A percentile compares a stretch with the other conserved stretches of the same genome.
Evolutionary conservation across 2,329 filamentous ascomycete species (phyloP).

Genomic region (Rutstroemia sp.): DNA sequence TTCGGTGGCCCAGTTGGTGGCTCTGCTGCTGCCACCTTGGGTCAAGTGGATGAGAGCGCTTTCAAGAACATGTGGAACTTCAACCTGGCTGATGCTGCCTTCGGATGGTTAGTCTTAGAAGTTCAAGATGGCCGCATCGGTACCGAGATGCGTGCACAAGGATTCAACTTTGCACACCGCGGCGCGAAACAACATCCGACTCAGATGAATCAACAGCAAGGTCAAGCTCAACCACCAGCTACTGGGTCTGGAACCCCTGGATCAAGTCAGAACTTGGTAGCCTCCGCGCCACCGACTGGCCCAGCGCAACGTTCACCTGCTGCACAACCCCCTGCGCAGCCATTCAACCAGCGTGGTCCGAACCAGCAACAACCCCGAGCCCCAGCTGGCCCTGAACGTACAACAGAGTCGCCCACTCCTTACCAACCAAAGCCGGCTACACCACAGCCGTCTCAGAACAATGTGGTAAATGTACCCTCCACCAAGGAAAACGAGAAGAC

Average conservation of each 20-base stretch:
- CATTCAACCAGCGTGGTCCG: slow-evolving; percentile 23
- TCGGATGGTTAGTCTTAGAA: slow-evolving; percentile 91
- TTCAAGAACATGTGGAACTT: slow-evolving; percentile 99
- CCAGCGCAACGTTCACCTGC: slow-evolving; percentile 25
- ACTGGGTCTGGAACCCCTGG: slow-evolving; percentile 30
- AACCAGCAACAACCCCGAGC: slow-evolving; percentile 26
- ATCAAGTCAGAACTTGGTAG: slow-evolving; percentile 28
- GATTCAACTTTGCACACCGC: slow-evolving; percentile 98
- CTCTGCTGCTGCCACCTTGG: slow-evolving; percentile 57
- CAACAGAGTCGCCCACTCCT: slow-evolving; percentile 27
- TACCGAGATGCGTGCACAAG: slow-evolving; percentile 97
- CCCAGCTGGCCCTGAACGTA: slow-evolving; percentile 23
- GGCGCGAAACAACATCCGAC: slow-evolving; percentile 65
- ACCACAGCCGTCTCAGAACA: slow-evolving; percentile 34
- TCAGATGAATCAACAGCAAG: slow-evolving; percentile 28
- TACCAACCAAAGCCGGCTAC: slow-evolving; percentile 38
- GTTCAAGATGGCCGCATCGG: slow-evolving; percentile 93
- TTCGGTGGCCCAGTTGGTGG: slow-evolving; percentile 81
- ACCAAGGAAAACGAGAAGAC: slow-evolving; percentile 52
- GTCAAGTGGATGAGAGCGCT: slow-evolving; percentile 93
- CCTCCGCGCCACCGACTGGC: slow-evolving; percentile 26
- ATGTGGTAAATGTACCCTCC: slow-evolving; percentile 27
- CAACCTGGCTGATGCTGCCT: slow-evolving; percentile 93
- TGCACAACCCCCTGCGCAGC: slow-evolving; percentile 20
- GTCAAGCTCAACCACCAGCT: slow-evolving; percentile 29